These are phyloP conservation scores for Paecilomyces sp. DNA, from an alignment of 2,329 filamentous ascomycete species.

Conservation along the genomic window DNA sequence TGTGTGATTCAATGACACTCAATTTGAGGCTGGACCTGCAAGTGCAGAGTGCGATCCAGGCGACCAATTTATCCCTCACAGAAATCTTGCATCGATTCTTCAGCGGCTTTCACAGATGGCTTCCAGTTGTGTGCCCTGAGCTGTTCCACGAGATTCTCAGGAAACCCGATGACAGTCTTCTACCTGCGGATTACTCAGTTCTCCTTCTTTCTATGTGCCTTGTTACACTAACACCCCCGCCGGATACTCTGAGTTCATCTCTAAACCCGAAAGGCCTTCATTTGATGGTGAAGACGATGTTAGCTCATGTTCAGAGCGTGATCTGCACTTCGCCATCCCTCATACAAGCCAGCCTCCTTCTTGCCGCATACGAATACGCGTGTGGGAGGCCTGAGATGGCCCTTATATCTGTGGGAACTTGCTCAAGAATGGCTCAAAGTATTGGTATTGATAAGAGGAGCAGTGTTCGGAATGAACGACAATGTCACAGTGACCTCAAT, in stretches of 20 bases:
- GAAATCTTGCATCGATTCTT: not conserved
- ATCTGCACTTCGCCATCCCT: slow-evolving; percentile 1
- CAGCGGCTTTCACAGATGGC: not conserved
- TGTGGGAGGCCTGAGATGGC: not conserved
- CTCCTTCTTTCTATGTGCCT: not conserved
- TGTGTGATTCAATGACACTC: not conserved
- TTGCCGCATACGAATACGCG: slow-evolving; percentile 2
- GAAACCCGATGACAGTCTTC: not conserved
- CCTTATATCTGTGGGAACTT: slow-evolving; percentile 1
- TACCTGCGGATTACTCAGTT: not conserved
- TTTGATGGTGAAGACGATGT: not conserved
- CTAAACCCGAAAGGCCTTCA: not conserved
- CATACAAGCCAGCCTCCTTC: not conserved
- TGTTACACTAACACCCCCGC: not conserved
- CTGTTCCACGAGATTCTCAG: not conserved
- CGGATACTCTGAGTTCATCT: not conserved
- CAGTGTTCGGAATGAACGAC: not conserved
- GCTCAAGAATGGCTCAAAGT: slow-evolving; percentile 1
- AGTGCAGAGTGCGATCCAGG: not conserved
- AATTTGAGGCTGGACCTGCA: not conserved
- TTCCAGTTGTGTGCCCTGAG: not conserved
- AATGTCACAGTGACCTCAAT: not conserved
- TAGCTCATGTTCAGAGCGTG: not conserved
- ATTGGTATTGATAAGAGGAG: slow-evolving; percentile 1
- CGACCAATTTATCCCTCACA: not conserved